Evolutionary conservation across 2,329 filamentous ascomycete species (phyloP).

Genomic region (Aureobasidium subglaciale): DNA sequence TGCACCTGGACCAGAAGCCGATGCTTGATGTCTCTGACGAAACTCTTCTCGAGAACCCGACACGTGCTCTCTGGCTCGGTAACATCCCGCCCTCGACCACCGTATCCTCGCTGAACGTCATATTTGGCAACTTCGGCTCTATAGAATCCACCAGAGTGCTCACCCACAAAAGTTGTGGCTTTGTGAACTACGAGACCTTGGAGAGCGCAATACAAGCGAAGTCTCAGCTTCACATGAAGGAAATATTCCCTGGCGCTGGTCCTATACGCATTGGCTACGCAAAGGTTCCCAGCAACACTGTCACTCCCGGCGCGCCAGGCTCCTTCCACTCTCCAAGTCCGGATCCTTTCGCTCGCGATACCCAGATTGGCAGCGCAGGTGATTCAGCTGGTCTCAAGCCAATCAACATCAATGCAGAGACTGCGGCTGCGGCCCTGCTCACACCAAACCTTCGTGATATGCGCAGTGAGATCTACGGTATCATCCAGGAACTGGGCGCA

Average conservation of each 20-base stretch:
- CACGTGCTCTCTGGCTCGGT: constrained; percentile 90
- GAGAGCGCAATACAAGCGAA: constrained; percentile 90
- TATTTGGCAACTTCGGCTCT: constrained; percentile 87
- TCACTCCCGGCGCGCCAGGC: constrained; percentile 82
- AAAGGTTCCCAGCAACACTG: constrained; percentile 82
- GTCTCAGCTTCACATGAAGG: constrained; percentile 83
- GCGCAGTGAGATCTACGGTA: constrained; percentile 73
- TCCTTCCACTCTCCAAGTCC: constrained; percentile 87
- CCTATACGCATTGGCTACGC: constrained; percentile 95
- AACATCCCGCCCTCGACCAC: constrained; percentile 97
- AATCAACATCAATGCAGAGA: constrained; percentile 36
- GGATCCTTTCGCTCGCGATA: constrained; percentile 61
- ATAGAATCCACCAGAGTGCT: constrained; percentile 89
- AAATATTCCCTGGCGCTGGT: constrained; percentile 95
- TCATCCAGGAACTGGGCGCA: constrained; percentile 83
- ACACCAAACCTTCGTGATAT: constrained; percentile 71
- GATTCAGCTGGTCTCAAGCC: constrained; percentile 28
- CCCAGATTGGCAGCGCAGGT: constrained; percentile 35
- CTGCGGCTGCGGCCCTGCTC: constrained; percentile 49
- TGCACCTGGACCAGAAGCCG: constrained; percentile 63
- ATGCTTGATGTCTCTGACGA: constrained; percentile 65
- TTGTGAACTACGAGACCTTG: constrained; percentile 90
- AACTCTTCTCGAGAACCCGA: constrained; percentile 76
- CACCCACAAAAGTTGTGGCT: constrained; percentile 98
- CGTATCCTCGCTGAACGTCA: constrained; percentile 85